These are phyloP conservation scores for Mycena polygramma DNA, from an alignment of 768 basidiomycete genomes.

Conservation along the genomic window DNA sequence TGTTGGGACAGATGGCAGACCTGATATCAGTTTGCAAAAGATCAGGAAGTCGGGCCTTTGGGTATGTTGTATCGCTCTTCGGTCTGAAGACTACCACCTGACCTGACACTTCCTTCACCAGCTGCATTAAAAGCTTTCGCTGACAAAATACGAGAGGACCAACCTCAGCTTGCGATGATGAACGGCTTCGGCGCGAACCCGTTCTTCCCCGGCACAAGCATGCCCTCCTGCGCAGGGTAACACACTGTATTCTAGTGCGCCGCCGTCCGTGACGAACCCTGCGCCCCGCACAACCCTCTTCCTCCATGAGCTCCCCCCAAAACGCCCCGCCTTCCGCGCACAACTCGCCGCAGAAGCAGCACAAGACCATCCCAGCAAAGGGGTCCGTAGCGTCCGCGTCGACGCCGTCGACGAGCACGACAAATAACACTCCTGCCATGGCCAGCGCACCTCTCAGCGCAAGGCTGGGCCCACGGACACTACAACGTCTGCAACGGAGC, in stretches of 20 bases:
- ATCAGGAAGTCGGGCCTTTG: slow-evolving; percentile 69
- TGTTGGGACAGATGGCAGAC: slow-evolving; percentile 83
- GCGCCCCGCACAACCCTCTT: slow-evolving; percentile 43
- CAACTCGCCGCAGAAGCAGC: slow-evolving; percentile 73
- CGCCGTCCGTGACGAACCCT: slow-evolving; percentile 62
- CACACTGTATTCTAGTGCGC: slow-evolving; percentile 65
- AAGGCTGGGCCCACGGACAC: slow-evolving; percentile 63
- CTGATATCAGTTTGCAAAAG: slow-evolving; percentile 75
- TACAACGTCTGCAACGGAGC: slow-evolving; percentile 64
- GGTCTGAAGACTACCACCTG: slow-evolving; percentile 26
- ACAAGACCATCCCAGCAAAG: slow-evolving; percentile 62
- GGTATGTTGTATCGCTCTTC: slow-evolving; percentile 60
- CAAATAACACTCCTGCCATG: slow-evolving; percentile 64
- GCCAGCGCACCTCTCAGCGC: slow-evolving; percentile 64
- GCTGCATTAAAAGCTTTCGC: slow-evolving; percentile 59
- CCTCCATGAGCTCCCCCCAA: slow-evolving; percentile 62
- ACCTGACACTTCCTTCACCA: slow-evolving; percentile 37
- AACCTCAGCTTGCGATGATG: slow-evolving; percentile 41
- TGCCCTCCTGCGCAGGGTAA: slow-evolving; percentile 48
- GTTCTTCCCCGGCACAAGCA: slow-evolving; percentile 39
- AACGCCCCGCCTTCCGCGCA: slow-evolving; percentile 63
- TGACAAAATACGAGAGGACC: slow-evolving; percentile 53
- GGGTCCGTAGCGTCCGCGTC: slow-evolving; percentile 47
- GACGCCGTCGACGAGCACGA: slow-evolving; percentile 54
- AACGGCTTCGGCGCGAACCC: slow-evolving; percentile 39